These are phyloP conservation scores for Thozetella sp. DNA, from an alignment of 495 filamentous ascomycete species.

Conservation along the genomic window DNA sequence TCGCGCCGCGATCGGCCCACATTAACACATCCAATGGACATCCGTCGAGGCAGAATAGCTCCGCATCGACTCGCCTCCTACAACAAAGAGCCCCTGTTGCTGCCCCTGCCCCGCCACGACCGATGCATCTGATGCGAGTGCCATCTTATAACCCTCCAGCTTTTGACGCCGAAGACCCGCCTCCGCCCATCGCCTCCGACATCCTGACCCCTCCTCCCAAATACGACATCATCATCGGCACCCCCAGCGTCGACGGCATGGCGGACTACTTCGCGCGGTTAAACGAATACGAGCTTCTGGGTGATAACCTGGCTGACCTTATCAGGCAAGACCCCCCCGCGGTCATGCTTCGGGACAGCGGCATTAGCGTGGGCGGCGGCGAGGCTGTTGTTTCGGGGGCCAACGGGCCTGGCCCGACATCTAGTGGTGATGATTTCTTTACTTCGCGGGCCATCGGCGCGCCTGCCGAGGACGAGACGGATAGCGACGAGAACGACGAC, in stretches of 20 bases:
- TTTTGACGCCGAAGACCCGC: constrained; percentile 87
- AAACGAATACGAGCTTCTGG: constrained; percentile 41
- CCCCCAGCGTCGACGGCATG: constrained; percentile 75
- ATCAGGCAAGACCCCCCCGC: neutral
- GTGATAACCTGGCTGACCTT: constrained; percentile 22
- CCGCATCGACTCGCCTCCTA: constrained; percentile 19
- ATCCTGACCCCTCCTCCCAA: constrained; percentile 84
- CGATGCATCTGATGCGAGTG: constrained; percentile 86
- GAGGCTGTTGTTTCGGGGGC: neutral
- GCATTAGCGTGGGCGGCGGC: neutral
- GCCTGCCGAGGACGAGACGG: constrained; percentile 33
- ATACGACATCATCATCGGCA: constrained; percentile 83
- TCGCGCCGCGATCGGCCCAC: constrained; percentile 27
- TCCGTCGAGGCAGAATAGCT: constrained; percentile 8
- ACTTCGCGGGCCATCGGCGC: constrained; percentile 1
- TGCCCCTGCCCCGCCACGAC: constrained; percentile 43
- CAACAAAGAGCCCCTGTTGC: constrained; percentile 17
- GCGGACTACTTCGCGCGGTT: constrained; percentile 85
- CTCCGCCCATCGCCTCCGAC: constrained; percentile 47
- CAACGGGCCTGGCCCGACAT: neutral
- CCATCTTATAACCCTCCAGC: constrained; percentile 91
- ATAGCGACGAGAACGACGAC: constrained; percentile 34
- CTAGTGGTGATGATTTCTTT: neutral
- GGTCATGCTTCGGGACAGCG: neutral
- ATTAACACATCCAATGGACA: constrained; percentile 12